Base-by-base conservation (phyloP, 2,329 filamentous ascomycete genomes). In the Penicillium sp. region DNA sequence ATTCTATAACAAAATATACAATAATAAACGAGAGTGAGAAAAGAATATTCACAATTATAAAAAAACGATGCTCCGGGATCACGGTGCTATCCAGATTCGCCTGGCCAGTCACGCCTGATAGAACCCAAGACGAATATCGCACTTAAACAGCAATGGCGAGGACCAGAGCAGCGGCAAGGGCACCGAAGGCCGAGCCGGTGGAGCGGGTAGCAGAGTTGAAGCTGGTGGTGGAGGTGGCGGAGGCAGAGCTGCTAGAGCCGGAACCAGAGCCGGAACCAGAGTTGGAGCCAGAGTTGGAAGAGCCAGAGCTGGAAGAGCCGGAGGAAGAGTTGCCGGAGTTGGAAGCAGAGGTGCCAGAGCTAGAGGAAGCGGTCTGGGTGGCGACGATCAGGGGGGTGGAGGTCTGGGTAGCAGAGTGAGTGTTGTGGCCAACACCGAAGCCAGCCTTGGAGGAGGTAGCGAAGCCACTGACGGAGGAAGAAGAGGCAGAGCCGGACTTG, bases 131-230 rank as follows among this genome's bases (percentile, higher is more conserved):
- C 0, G 10, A 35, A 51, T 37, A 38, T 60, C 15, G 53, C 35
- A 50, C 58, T 67, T 68, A 70, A 45, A 68, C 61, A 57, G 66
- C 67, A 58, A 70, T 65, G 40, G 68, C 68, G 28, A 70, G 62
- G 33, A 66, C 65, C 38, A 68, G 53, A 30, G 63, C 65, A 56
- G 60, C 62, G 37, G 65, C 56, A 28, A 70, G 38, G 44, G 66
- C 68, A 57, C 66, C 62, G 44, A 66, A 65, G 49, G 63, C 64
- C 12, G 65, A 65, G 50, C 47, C 57, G 26, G 63, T 56, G 38
- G 42, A 49, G 53, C 68, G 53, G 47, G 50, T 42, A 44, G 47
- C 58, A 24, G 61, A 44, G 42, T 28, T 35, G 51, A 56, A 45
- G 35, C 24, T 44, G 38, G 55, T 30, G n/a, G 59, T 37, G 56